phyloP scores from a whole-genome alignment of 371 early-diverging fungal genomes.

The Lichtheimia ornata region DNA sequence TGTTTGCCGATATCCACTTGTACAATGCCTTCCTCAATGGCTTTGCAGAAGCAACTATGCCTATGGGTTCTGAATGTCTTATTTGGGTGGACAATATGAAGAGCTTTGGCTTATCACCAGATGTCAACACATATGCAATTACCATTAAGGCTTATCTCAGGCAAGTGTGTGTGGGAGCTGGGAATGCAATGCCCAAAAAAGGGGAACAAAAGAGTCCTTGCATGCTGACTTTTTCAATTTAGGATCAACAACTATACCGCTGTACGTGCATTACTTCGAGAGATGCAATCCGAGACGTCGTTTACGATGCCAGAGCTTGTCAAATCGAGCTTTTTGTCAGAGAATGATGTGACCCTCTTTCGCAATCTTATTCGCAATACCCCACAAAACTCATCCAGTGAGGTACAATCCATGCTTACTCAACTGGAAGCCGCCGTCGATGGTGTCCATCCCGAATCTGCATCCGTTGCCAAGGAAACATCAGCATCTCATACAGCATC shows the following conservation, averaged over 20 bases:
- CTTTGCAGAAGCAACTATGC: conserved; percentile 53
- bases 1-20: conserved; percentile 69
- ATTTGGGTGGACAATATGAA: conserved; percentile 73
- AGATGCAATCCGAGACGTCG: conserved; percentile 58
- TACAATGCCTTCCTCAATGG: conserved; percentile 86
- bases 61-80: conserved; percentile 63
- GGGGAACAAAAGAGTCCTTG: background rate
- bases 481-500: conserved; percentile 4
- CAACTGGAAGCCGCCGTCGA: conserved; percentile 34
- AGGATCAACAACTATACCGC: conserved; percentile 57
- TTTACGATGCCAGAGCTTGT: conserved; percentile 44
- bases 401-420: conserved; percentile 28
- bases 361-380: conserved; percentile 31
- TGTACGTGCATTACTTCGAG: conserved; percentile 63
- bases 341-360: conserved; percentile 45
- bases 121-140: conserved; percentile 37
- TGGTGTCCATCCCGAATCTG: conserved; percentile 5
- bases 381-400: conserved; percentile 16
- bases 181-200: conserved; percentile 3
- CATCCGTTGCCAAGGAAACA: background rate
- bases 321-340: conserved; percentile 40
- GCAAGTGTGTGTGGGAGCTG: conserved; percentile 37
- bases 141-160: conserved; percentile 61
- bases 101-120: conserved; percentile 20
- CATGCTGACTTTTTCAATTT: conserved; percentile 2